phyloP scores from a whole-genome alignment of 2,329 filamentous ascomycete species.

The Coniochaeta sp. region DNA sequence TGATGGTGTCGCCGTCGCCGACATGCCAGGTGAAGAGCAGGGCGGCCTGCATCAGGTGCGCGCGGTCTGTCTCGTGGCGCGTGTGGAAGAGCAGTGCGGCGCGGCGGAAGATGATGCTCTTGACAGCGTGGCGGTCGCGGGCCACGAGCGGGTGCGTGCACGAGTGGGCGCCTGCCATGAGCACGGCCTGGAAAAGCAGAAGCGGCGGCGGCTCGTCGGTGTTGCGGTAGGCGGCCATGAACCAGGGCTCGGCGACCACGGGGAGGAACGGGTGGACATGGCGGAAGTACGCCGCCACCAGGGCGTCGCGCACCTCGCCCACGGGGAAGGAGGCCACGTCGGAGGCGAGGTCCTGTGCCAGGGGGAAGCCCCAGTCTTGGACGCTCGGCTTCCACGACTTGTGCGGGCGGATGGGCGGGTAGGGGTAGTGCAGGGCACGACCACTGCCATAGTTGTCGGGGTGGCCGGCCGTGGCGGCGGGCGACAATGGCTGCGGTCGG shows the following conservation, averaged over 20 bases:
- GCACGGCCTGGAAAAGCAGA: slow-evolving; percentile 19
- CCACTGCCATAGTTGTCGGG: not conserved
- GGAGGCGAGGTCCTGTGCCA: slow-evolving; percentile 5
- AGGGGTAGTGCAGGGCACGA: slow-evolving; percentile 9
- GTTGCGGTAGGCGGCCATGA: slow-evolving; percentile 11
- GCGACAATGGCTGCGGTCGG: no score
- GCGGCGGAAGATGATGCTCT: slow-evolving; percentile 16
- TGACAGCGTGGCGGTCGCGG: slow-evolving; percentile 12
- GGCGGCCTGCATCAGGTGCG: slow-evolving; percentile 17
- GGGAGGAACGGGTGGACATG: slow-evolving; percentile 20
- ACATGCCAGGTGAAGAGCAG: slow-evolving; percentile 19
- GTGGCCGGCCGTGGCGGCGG: not conserved
- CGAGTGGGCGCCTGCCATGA: slow-evolving; percentile 19
- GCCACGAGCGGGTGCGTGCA: slow-evolving; percentile 15
- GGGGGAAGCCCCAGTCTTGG: not conserved
- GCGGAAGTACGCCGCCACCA: slow-evolving; percentile 18
- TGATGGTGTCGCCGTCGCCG: slow-evolving; percentile 14
- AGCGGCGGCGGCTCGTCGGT: slow-evolving; percentile 15
- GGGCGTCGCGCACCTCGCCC: slow-evolving; percentile 15
- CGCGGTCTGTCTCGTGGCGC: slow-evolving; percentile 18
- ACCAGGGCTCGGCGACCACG: slow-evolving; percentile 10
- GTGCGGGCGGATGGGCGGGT: slow-evolving; percentile 10
- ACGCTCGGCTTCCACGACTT: slow-evolving; percentile 11
- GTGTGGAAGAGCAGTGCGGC: slow-evolving; percentile 18
- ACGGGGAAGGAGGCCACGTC: slow-evolving; percentile 10